Evolutionary conservation across 2,329 filamentous ascomycete genomes (phyloP).

Genomic region (Fusarium devonianum): DNA sequence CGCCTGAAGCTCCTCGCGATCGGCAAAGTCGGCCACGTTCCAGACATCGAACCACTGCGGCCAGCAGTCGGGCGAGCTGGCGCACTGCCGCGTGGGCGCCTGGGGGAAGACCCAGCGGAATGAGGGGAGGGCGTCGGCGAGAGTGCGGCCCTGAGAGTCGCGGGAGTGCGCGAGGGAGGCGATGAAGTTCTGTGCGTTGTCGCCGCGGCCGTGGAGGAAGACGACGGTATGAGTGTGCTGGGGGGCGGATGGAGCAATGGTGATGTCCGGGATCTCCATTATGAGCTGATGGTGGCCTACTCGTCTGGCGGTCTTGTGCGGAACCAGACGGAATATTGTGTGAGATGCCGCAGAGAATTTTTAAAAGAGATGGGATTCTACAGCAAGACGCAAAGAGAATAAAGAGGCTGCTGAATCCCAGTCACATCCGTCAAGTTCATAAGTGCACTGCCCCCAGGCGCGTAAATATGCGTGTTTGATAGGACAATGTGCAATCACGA

Average conservation of each 20-base stretch:
- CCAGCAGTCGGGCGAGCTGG: slow-evolving; percentile 24
- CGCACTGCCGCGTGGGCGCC: slow-evolving; percentile 45
- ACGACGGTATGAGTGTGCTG: slow-evolving; percentile 53
- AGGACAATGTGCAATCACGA: no score
- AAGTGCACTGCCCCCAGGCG: no score
- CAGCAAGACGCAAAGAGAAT: no score
- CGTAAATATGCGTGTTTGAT: no score
- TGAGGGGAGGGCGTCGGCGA: slow-evolving; percentile 51
- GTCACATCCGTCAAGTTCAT: no score
- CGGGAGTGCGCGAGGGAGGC: slow-evolving; percentile 40
- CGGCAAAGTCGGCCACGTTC: slow-evolving; percentile 50
- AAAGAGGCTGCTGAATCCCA: no score
- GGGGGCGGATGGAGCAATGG: slow-evolving; percentile 43
- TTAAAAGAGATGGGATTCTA: no score
- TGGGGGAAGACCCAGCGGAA: slow-evolving; percentile 60
- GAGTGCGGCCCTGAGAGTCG: slow-evolving; percentile 43
- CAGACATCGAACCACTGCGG: slow-evolving; percentile 61
- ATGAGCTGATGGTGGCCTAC: no score
- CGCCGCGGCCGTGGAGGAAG: slow-evolving; percentile 55
- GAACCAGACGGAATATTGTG: no score
- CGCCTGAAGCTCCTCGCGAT: slow-evolving; percentile 52
- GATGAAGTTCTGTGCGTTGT: slow-evolving; percentile 46
- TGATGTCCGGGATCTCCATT: slow-evolving; percentile 16
- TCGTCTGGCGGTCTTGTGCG: no score
- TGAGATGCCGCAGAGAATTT: no score